Base-by-base conservation (phyloP, 106 monocot species). In the Xerophyta viscosa region DNA sequence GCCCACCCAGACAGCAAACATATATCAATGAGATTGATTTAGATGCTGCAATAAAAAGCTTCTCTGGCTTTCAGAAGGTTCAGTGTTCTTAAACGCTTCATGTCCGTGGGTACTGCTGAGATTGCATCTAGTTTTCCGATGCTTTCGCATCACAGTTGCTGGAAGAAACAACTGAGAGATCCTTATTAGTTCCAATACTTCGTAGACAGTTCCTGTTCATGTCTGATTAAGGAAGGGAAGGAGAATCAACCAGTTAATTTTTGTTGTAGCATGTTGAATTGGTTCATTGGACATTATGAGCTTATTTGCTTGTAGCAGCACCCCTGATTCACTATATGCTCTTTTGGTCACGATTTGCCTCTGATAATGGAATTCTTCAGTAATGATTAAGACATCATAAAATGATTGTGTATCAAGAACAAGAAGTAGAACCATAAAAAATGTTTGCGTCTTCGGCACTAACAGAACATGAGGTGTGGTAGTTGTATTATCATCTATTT, bases 91-190 rank as follows among this genome's bases (percentile, higher is more conserved):
- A 91, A 80, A 91, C 84, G 46, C 74, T 91, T 44, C 61, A 84
- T 15, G 90, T 84, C 46, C 84, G 89, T 62, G 77, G 84, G 42
- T 79, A 90, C 54, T 89, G 88, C 20, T n/a, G n/a, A n/a, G n/a
- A n/a, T n/a, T n/a, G n/a, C 88, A 91, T 74, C 54, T 67, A 47
- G 85, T 86, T 6, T 91, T 58, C 48, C 85, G 85, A 62, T 45
- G 85, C 62, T 71, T 76, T 48, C 85, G 91, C 56, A 42, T n/a
- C 21, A 55, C 58, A 12, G 29, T 78, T 24, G 48, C 33, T 41
- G 75, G 33, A 75, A 85, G 42, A 64, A 85, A 24, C 62, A 85
- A 14, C 60, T 91, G 50, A 77, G 86, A 53, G 84, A 91, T 75
- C 69, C 77, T 58, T 91, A 77, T 27, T 45, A 84, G 43, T 90